A percentile compares a stretch with the other conserved stretches of the same genome.
Conservation (phyloP, 768 basidiomycete genomes). For the Brasilioporus rufonigricans region DNA sequence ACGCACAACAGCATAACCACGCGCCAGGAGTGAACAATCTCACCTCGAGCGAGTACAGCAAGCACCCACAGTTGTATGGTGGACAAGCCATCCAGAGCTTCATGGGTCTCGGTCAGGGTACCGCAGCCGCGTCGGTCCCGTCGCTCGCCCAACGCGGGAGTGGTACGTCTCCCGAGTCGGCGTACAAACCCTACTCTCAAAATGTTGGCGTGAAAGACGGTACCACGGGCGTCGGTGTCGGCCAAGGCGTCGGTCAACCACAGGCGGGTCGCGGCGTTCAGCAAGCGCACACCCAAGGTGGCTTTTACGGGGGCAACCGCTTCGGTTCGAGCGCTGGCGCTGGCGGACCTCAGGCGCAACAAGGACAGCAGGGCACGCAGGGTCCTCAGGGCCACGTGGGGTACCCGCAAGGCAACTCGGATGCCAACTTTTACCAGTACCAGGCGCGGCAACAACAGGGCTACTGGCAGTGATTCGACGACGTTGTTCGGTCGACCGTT, state of each 20-base stretch:
- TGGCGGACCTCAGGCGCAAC: slow-evolving; percentile 48
- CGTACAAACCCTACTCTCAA: slow-evolving; percentile 71
- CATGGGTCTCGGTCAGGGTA: slow-evolving; percentile 57
- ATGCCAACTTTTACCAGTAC: slow-evolving; percentile 70
- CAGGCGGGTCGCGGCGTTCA: slow-evolving; percentile 45
- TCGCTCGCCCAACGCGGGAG: slow-evolving; percentile 42
- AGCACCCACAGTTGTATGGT: slow-evolving; percentile 45
- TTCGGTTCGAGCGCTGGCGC: slow-evolving; percentile 44
- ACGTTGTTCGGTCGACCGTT: slow-evolving; percentile 11
- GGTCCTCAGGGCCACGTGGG: slow-evolving; percentile 43
- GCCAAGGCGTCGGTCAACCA: slow-evolving; percentile 31
- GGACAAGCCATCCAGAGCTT: slow-evolving; percentile 67
- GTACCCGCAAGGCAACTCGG: slow-evolving; percentile 54
- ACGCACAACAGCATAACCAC: slow-evolving; percentile 56
- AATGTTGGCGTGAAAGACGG: slow-evolving; percentile 58
- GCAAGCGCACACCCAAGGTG: slow-evolving; percentile 41
- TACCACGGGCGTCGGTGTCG: slow-evolving; percentile 42
- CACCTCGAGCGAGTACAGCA: slow-evolving; percentile 42
- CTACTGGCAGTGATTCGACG: slow-evolving; percentile 44
- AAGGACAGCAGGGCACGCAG: slow-evolving; percentile 37
- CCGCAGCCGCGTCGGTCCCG: slow-evolving; percentile 43
- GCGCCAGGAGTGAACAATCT: slow-evolving; percentile 42
- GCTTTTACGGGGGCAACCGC: slow-evolving; percentile 45
- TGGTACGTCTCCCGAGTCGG: slow-evolving; percentile 63
- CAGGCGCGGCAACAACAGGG: slow-evolving; percentile 65